Conservation (phyloP, 2,329 filamentous ascomycete species). For the Coccinonectria pachysandricola region DNA sequence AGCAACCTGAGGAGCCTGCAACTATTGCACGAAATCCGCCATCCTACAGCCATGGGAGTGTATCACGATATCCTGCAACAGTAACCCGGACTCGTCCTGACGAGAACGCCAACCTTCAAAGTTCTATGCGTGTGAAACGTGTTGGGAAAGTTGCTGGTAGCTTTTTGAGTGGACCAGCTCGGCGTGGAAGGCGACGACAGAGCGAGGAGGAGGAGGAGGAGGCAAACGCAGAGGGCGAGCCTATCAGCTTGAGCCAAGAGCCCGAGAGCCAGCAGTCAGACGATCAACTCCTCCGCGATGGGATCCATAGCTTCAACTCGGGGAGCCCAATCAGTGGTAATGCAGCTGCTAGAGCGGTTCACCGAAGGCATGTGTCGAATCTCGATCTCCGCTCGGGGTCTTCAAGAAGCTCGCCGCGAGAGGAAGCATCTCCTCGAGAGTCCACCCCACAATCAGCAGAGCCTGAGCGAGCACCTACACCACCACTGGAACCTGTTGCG, state of each 20-base stretch:
- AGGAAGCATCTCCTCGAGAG: slow-evolving; percentile 20
- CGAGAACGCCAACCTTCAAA: slow-evolving; percentile 56
- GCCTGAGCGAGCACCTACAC: slow-evolving; percentile 6
- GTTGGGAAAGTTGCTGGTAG: slow-evolving; percentile 65
- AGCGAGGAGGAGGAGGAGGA: slow-evolving; percentile 50
- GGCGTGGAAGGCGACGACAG: slow-evolving; percentile 53
- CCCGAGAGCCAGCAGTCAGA: slow-evolving; percentile 30
- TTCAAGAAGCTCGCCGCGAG: slow-evolving; percentile 8
- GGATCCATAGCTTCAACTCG: slow-evolving; percentile 40
- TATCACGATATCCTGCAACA: slow-evolving; percentile 42
- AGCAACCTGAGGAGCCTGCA: slow-evolving; percentile 37
- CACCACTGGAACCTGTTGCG: slow-evolving; percentile 3
- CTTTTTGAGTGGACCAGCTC: slow-evolving; percentile 70
- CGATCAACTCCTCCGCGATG: slow-evolving; percentile 30
- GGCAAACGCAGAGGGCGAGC: slow-evolving; percentile 31
- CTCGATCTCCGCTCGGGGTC: slow-evolving; percentile 25
- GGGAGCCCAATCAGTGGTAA: slow-evolving; percentile 48
- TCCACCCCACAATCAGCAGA: slow-evolving; percentile 9
- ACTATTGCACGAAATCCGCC: slow-evolving; percentile 39
- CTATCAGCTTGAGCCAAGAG: slow-evolving; percentile 30
- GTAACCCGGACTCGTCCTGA: slow-evolving; percentile 41
- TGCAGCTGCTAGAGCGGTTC: slow-evolving; percentile 31
- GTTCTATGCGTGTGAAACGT: slow-evolving; percentile 68
- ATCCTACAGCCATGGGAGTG: slow-evolving; percentile 39
- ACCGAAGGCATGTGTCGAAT: slow-evolving; percentile 30